These are phyloP conservation scores for Annulohypoxylon bovei DNA, from an alignment of 495 filamentous ascomycete species.

Conservation along the genomic window DNA sequence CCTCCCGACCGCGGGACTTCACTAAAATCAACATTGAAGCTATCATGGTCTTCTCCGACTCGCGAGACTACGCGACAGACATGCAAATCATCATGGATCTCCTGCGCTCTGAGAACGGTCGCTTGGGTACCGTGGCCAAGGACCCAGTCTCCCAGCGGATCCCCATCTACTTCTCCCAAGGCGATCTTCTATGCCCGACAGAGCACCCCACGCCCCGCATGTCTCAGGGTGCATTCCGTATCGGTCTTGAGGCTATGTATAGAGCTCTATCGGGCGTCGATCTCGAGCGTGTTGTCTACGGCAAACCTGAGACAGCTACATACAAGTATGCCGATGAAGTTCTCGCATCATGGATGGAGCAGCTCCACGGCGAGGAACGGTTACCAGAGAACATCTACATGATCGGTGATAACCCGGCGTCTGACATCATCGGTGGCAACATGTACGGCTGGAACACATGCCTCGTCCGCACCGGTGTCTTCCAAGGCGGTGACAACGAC, in stretches of 20 bases:
- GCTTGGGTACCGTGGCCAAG: slow-evolving; percentile 71
- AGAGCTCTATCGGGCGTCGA: slow-evolving; percentile 77
- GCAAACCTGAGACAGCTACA: slow-evolving; percentile 81
- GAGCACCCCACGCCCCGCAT: slow-evolving; percentile 78
- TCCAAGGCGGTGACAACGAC: slow-evolving; percentile 74
- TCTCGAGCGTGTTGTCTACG: slow-evolving; percentile 84
- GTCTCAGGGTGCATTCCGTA: slow-evolving; percentile 80
- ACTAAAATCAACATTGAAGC: slow-evolving; percentile 77
- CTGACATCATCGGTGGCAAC: slow-evolving; percentile 81
- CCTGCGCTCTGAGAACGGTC: slow-evolving; percentile 76
- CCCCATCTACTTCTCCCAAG: slow-evolving; percentile 79
- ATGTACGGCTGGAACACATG: slow-evolving; percentile 87
- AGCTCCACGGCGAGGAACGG: slow-evolving; percentile 75
- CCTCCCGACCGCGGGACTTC: slow-evolving; percentile 71
- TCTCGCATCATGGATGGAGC: slow-evolving; percentile 77
- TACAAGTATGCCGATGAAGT: slow-evolving; percentile 87
- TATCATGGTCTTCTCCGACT: slow-evolving; percentile 85
- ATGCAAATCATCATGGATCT: slow-evolving; percentile 88
- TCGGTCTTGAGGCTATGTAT: slow-evolving; percentile 81
- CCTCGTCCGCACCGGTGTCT: slow-evolving; percentile 74
- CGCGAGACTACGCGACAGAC: slow-evolving; percentile 84
- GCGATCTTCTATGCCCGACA: slow-evolving; percentile 80
- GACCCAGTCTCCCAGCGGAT: slow-evolving; percentile 73
- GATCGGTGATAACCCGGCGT: slow-evolving; percentile 83
- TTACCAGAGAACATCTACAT: slow-evolving; percentile 82